Base-by-base conservation (phyloP, 495 filamentous ascomycete species). In the Penicillium lividum region DNA sequence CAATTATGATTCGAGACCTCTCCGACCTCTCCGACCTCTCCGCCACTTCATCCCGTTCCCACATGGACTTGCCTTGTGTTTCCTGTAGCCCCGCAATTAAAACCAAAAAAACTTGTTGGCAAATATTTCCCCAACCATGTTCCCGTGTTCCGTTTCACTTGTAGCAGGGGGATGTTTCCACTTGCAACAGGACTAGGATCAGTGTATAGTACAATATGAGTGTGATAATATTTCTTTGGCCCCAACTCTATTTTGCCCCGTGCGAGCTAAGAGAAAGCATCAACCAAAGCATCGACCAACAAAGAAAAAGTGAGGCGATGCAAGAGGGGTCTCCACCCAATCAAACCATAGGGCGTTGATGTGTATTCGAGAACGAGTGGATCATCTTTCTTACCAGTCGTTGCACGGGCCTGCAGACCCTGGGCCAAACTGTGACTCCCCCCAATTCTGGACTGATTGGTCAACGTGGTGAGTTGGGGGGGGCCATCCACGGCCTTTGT, bases 361-460 rank as follows among this genome's bases (percentile, higher is more conserved):
- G 48, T 42, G 22, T 29, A 55, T 64, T 64, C 62, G 57, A 64
- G 62, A 64, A 64, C 54, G 55, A 60, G 62, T 64, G 62, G 62
- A 60, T 54, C 58, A 40, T 52, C 43, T 27, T 49, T 49, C 28
- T 28, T 49, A 15, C 22, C 22, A 22, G 22, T 49, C 8, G 56
- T 58, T 45, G 57, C 62, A 64, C 61, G 54, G 58, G 42, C 55
- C 62, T 36, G 40, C 33, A 49, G 56, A 56, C 56, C 56, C 45
- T 58, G 56, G 56, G 56, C 31, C 45, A 31, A 22, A 49, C 46
- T 49, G 46, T 49, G 46, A 46, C 44, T 46, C 44, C 31, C 31
- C 0, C 11, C 28, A 49, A 25, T 47, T 53, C 16, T 11, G 10
- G 4, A 53, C 34, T 53, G 33, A 43, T 53, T 53, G 51, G 51